A percentile compares a stretch with the other conserved stretches of the same genome.
Conservation (phyloP, 305 asterid genomes). For the Galium porrigens region DNA sequence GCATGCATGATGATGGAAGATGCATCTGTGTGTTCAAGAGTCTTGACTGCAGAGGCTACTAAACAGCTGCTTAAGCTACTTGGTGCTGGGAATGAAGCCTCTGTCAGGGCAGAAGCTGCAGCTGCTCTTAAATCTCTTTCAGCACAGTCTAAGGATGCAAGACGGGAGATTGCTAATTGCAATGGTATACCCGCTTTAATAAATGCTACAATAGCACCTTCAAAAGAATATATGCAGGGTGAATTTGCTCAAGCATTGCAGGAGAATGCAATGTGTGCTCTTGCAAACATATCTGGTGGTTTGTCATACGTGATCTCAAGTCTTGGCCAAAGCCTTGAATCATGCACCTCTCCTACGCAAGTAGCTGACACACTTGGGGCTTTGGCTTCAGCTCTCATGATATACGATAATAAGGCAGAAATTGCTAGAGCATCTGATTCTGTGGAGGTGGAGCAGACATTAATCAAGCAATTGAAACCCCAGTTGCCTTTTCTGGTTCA, state of each 20-base stretch:
- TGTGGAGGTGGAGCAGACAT: conserved; percentile 71
- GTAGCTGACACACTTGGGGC: conserved; percentile 96
- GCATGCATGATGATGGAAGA: conserved; percentile 98
- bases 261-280: conserved; percentile 99
- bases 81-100: conserved; percentile 75
- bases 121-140: conserved; percentile 96
- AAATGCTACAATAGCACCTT: conserved; percentile 98
- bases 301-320: conserved; percentile 86
- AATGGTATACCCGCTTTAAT: conserved; percentile 87
- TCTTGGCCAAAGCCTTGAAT: conserved; percentile 96
- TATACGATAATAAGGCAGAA: conserved; percentile 82
- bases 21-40: conserved; percentile 69
- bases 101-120: conserved; percentile 97
- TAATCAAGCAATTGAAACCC: conserved; percentile 69
- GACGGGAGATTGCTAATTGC: conserved; percentile 63
- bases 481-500: conserved; percentile 58
- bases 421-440: conserved; percentile 75
- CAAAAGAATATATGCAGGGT: conserved; percentile 98
- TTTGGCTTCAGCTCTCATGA: conserved; percentile 96
- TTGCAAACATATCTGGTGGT: conserved; percentile 97
- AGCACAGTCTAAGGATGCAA: conserved; percentile 85
- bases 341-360: conserved; percentile 88
- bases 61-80: conserved; percentile 78
- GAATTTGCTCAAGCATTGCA: conserved; percentile 98
- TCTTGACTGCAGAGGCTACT: conserved; percentile 74